These are phyloP conservation scores for Tricholoma matsutake DNA, from an alignment of 768 basidiomycete genomes.

Conservation along the genomic window DNA sequence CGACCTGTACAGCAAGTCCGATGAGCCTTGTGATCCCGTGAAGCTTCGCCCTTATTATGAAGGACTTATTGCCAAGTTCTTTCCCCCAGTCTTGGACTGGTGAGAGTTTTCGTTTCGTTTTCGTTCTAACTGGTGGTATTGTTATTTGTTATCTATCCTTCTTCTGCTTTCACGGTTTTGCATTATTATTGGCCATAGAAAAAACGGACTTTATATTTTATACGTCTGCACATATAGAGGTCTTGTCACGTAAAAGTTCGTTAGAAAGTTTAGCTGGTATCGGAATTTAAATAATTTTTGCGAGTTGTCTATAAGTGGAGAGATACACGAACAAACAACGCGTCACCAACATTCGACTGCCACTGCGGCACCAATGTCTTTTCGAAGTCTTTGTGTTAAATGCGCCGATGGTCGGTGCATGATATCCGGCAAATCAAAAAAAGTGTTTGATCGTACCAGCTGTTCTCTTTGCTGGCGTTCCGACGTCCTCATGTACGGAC, in stretches of 20 bases:
- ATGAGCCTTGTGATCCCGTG: constrained; percentile 58
- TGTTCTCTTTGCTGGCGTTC: too few relatives aligned
- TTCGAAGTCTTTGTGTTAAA: too few relatives aligned
- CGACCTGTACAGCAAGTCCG: constrained; percentile 89
- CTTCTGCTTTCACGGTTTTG: background rate
- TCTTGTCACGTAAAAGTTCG: background rate
- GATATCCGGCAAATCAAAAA: too few relatives aligned
- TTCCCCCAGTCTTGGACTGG: constrained; percentile 82
- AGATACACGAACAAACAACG: too few relatives aligned
- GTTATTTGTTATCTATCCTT: background rate
- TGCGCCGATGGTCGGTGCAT: too few relatives aligned
- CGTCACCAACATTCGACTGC: too few relatives aligned
- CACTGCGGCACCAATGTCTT: too few relatives aligned
- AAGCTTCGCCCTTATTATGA: constrained; percentile 82
- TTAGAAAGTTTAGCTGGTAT: too few relatives aligned
- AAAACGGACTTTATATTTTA: background rate
- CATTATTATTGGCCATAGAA: background rate
- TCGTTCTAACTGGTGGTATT: background rate
- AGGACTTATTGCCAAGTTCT: constrained; percentile 78
- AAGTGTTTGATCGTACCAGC: too few relatives aligned
- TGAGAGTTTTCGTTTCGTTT: constrained; percentile 26
- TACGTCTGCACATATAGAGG: background rate
- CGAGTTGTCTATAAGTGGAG: too few relatives aligned
- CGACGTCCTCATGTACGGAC: too few relatives aligned
- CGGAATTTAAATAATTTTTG: too few relatives aligned